Percentiles rank a stretch among this genome's conserved stretches.
Evolutionary conservation across 306 rosid genomes (phyloP).

Genomic region (Cucurbita maxima): DNA sequence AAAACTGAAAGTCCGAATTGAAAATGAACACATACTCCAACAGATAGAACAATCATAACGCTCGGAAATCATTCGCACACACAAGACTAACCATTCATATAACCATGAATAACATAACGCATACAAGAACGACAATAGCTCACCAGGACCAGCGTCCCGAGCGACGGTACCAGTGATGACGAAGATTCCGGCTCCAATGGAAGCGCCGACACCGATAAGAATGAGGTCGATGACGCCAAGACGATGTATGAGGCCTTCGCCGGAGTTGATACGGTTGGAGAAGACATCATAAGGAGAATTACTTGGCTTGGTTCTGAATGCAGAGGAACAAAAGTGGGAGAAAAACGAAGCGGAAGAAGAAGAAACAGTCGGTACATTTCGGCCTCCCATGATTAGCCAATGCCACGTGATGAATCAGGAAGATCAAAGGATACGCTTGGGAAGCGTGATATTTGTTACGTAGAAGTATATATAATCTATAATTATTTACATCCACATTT

Average conservation of each 20-base stretch:
- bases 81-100: neutral
- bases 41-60: neutral
- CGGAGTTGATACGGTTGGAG: constrained; percentile 30
- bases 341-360: constrained; percentile 21
- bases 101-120: neutral
- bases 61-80: neutral
- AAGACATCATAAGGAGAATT: constrained; percentile 29
- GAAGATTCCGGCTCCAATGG: constrained; percentile 87
- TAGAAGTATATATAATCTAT: too few species aligned
- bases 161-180: constrained; percentile 96
- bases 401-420: neutral
- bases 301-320: constrained; percentile 49
- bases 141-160: constrained; percentile 78
- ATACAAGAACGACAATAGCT: neutral
- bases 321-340: constrained; percentile 62
- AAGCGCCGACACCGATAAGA: constrained; percentile 84
- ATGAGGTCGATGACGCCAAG: constrained; percentile 77
- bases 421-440: neutral
- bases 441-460: neutral
- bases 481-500: too few species aligned
- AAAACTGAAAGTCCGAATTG: neutral
- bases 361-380: constrained; percentile 2
- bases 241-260: constrained; percentile 61
- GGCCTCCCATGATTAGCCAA: constrained; percentile 15
- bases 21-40: neutral